Conservation (phyloP, 352 stramenopile species). For the Phytophthora syringae region DNA sequence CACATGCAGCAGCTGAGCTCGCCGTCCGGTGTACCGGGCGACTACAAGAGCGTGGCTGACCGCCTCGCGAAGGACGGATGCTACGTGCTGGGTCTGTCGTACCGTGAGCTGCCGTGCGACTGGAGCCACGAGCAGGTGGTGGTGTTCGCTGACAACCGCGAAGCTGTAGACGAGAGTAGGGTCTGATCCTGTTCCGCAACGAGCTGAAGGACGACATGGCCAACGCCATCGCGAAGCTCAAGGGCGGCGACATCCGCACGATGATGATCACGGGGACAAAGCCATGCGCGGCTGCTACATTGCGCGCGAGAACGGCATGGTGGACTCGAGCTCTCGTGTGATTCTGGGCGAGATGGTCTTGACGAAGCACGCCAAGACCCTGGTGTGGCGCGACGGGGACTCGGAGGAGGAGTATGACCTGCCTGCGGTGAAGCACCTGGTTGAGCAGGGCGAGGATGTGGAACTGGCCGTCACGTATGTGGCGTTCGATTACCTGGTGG, state of each 20-base stretch:
- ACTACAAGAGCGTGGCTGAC: constrained; percentile 62
- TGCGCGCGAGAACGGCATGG: constrained; percentile 68
- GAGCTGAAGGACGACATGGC: constrained; percentile 85
- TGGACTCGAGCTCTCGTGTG: constrained; percentile 47
- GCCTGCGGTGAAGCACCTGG: constrained; percentile 45
- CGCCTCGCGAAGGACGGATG: constrained; percentile 78
- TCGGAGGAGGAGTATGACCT: constrained; percentile 61
- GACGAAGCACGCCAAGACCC: constrained; percentile 34
- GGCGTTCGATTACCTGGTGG: constrained; percentile 73
- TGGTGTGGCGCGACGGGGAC: constrained; percentile 77
- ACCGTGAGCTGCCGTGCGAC: too few relatives aligned
- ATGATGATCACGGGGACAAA: constrained; percentile 93
- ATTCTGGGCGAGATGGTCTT: constrained; percentile 70
- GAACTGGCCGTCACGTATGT: constrained; percentile 79
- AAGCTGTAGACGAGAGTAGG: constrained; percentile 79
- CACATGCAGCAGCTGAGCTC: constrained; percentile 62
- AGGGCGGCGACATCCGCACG: constrained; percentile 70
- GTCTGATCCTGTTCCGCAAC: constrained; percentile 92
- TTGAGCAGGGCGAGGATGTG: constrained; percentile 40
- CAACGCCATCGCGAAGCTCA: constrained; percentile 80
- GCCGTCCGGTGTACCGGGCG: constrained; percentile 75
- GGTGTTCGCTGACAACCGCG: constrained; percentile 51
- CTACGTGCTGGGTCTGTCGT: constrained; percentile 92
- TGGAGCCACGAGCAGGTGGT: constrained; percentile 29
- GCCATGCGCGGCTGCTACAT: constrained; percentile 84